phyloP scores from a whole-genome alignment of 2,329 filamentous ascomycete species.

The Colletotrichum chlorophyti region DNA sequence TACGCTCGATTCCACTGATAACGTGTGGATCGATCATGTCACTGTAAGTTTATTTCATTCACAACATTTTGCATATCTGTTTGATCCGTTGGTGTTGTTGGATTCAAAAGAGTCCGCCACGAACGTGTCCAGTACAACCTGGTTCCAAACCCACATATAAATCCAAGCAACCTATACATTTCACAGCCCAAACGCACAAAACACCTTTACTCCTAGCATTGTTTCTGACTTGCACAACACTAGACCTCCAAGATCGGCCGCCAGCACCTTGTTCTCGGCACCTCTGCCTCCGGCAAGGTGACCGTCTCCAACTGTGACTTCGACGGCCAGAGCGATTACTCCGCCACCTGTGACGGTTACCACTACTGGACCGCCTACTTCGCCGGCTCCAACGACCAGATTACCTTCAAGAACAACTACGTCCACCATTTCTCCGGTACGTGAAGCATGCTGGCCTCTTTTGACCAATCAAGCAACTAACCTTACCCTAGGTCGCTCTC shows the following conservation, averaged over 20 bases:
- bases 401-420: slow-evolving; percentile 68
- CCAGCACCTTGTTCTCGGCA: slow-evolving; percentile 66
- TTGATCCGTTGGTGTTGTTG: no score
- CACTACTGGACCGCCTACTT: slow-evolving; percentile 69
- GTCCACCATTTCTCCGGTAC: slow-evolving; percentile 61
- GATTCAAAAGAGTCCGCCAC: no score
- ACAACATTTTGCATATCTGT: no score
- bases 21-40: slow-evolving; percentile 60
- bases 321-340: slow-evolving; percentile 60
- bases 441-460: background rate
- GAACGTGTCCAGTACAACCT: no score
- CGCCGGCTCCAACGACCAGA: slow-evolving; percentile 59
- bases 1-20: slow-evolving; percentile 53
- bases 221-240: background rate
- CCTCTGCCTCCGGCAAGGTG: slow-evolving; percentile 57
- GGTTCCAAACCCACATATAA: no score
- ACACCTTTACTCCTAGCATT: background rate
- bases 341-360: slow-evolving; percentile 62
- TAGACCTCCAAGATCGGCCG: slow-evolving; percentile 62
- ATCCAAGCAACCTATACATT: no score
- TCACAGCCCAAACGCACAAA: no score
- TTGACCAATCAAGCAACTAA: background rate
- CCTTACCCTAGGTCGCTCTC: slow-evolving; percentile 48
- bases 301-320: slow-evolving; percentile 67
- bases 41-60: slow-evolving; percentile 36